phyloP scores from a whole-genome alignment of 441 rosid species.

The Adansonia madagascariensis region DNA sequence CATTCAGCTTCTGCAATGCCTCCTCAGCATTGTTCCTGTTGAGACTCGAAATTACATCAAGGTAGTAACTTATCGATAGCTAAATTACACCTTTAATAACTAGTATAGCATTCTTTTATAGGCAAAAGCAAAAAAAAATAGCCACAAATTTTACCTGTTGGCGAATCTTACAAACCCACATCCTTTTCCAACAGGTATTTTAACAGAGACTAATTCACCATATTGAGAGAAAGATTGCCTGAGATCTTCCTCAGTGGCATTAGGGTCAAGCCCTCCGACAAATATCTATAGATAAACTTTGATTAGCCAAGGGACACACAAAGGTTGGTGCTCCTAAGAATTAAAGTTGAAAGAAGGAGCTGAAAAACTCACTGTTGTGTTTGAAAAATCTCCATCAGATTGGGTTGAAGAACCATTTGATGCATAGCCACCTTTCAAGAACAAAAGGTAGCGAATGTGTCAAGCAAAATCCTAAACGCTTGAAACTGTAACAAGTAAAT shows the following conservation, averaged over 20 bases:
- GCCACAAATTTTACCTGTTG: conserved; percentile 54
- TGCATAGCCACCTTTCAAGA: conserved; percentile 60
- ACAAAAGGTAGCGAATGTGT: conserved; percentile 10
- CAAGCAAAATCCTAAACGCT: conserved; percentile 13
- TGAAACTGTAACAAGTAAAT: background rate
- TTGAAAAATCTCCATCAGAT: conserved; percentile 72
- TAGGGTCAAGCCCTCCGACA: conserved; percentile 93
- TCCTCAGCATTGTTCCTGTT: conserved; percentile 82
- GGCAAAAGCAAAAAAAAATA: conserved; percentile 7
- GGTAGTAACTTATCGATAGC: background rate
- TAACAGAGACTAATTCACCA: conserved; percentile 87
- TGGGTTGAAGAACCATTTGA: conserved; percentile 65
- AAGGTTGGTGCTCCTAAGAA: conserved; percentile 28
- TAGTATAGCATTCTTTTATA: conserved; percentile 6
- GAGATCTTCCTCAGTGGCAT: conserved; percentile 82
- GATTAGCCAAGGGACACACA: conserved; percentile 31
- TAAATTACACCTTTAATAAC: conserved; percentile 8
- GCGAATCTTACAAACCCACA: conserved; percentile 94
- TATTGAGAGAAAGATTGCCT: conserved; percentile 69
- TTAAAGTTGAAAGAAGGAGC: background rate
- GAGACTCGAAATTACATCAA: conserved; percentile 28
- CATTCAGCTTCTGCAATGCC: conserved; percentile 83
- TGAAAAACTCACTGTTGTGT: conserved; percentile 75
- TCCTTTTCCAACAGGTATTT: conserved; percentile 87
- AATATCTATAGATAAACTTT: conserved; percentile 60